Evolutionary conservation across 1,139 yeast genomes (phyloP), one percentile per base, ranked within the genome.

Genomic region (Suhomyces wounanorum): DNA sequence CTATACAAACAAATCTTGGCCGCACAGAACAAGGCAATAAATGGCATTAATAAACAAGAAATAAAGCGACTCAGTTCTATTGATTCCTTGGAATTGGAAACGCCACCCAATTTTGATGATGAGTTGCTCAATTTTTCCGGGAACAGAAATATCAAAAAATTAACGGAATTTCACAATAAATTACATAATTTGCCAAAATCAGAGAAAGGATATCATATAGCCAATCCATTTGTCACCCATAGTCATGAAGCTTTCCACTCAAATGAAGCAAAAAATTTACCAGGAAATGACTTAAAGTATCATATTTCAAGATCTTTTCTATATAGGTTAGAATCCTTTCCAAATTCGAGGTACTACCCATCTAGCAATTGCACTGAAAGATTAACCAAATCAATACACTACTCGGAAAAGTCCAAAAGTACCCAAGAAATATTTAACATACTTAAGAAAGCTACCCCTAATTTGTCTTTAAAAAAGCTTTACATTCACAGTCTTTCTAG

Each of bases 401-500:
- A n/a, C 10, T n/a, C 11, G 17, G 13, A n/a, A 13, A 39, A 25
- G 13, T 5, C 16, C 3, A 23, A 23, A 39, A 39, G 17, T 6
- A 45, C 44, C 8, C 18, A 33, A 4, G 43, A 46, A 23, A 35
- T 40, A 1, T 44, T 44, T n/a, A 37, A 40, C 8, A 30, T 40
- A 13, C 47, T 50, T 16, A 25, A 31, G 26, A 43, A 30, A 17
- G 14, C 42, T 9, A 17, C 47, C 1, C 30, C 25, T 25, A 40
- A 28, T 11, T 28, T 40, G 30, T 16, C 40, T 46, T 39, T 51
- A 40, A 62, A 56, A 43, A 45, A 45, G 40, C 50, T 55, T 6
- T 64, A 58, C 38, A 43, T 63, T 31, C 52, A 53, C 13, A 48
- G 52, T 33, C 59, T 66, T 14, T 57, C 69, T 26, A 52, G 56